Evolutionary conservation across 495 filamentous ascomycete genomes (phyloP), one percentile per base, ranked within the genome.

Genomic region (Trichoderma reesei): DNA sequence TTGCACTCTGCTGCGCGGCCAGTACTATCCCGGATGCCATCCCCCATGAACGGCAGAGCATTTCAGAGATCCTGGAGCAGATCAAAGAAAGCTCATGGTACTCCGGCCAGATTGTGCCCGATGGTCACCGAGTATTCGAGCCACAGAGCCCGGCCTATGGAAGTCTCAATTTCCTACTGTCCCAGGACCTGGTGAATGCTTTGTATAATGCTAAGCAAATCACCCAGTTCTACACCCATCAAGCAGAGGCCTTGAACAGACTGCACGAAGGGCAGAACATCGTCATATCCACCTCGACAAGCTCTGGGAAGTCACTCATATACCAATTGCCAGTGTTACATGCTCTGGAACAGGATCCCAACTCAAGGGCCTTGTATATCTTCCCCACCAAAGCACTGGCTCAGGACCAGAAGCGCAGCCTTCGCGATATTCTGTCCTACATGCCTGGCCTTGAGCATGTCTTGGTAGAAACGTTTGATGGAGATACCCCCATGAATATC

Each of bases 301-400:
- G 89, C 73, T 98, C 95, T 0, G 94, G 94, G 5, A 99, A 99
- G 74, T 96, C 91, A 5, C 75, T 99, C 38, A 97, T 98, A 63
- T 99, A 98, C 70, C 95, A 98, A 69, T 79, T 99, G 20, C 94
- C 94, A 0, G 92, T 98, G 67, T 77, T 99, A 34, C 87, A 96
- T 71, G 89, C 88, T 36, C 80, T 99, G 11, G 93, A 98, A 73
- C 78, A 83, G 51, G 89, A 97, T 67, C 73, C 70, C 4, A 80
- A 87, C 59, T 88, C 90, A 51, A 79, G 92, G 68, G 93, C 94
- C 10, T 91, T 99, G 87, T 98, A 96, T 71, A 96, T 99, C 31
- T 99, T 98, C 66, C 94, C 94, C 1, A 99, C 94, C 3, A 99
- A 99, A 76, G 94, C 94, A 11, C 79, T 99, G 14, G 94, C 94